These are phyloP conservation scores for Helicostylum pulchrum DNA, from an alignment of 192 early-diverging fungal genomes.

Conservation along the genomic window DNA sequence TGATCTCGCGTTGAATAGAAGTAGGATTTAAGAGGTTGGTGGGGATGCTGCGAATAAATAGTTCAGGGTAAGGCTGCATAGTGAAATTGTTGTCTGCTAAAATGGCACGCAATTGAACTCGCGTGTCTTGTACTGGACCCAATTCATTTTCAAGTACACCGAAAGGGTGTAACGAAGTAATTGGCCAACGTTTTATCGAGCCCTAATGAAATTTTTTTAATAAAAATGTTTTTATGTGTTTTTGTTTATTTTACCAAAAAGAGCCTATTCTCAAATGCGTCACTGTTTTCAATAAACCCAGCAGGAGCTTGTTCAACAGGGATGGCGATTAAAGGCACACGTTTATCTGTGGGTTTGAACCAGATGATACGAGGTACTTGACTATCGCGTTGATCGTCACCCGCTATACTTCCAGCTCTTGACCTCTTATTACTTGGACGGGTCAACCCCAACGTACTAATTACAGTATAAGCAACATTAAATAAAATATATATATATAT, in stretches of 20 bases:
- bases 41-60: constrained; percentile 71
- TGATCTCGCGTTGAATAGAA: constrained; percentile 58
- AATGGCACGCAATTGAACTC: constrained; percentile 73
- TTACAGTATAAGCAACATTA: too few relatives aligned
- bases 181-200: constrained; percentile 65
- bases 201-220: constrained; percentile 33
- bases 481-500: neutral
- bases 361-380: constrained; percentile 57
- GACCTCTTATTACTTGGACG: constrained; percentile 28
- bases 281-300: constrained; percentile 64
- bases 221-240: neutral
- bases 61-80: constrained; percentile 62
- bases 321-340: constrained; percentile 70
- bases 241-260: constrained; percentile 39
- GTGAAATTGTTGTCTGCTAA: constrained; percentile 76
- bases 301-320: constrained; percentile 60
- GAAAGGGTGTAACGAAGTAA: constrained; percentile 64
- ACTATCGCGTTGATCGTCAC: constrained; percentile 39
- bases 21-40: neutral
- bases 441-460: constrained; percentile 16
- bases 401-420: constrained; percentile 2
- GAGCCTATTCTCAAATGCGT: constrained; percentile 48
- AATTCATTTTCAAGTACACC: constrained; percentile 65
- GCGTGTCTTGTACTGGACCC: constrained; percentile 78
- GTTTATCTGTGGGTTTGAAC: constrained; percentile 80